These are phyloP conservation scores for Fusarium tupiense DNA, from an alignment of 2,329 filamentous ascomycete species.

Conservation along the genomic window DNA sequence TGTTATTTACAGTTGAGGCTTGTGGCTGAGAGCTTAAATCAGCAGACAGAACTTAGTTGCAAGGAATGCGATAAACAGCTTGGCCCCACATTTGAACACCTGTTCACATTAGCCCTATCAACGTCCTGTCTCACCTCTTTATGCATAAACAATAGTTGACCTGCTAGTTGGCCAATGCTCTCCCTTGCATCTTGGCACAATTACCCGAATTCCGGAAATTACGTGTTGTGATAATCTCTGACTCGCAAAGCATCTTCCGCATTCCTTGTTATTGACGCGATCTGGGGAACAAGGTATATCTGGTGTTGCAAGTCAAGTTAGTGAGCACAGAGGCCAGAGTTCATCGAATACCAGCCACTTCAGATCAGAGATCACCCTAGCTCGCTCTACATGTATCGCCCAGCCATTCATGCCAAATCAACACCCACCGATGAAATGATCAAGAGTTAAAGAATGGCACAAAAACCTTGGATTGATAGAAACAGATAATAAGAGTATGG, in stretches of 20 bases:
- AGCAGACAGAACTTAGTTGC: too few species aligned
- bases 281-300: not conserved
- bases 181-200: not conserved
- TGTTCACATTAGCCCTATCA: not conserved
- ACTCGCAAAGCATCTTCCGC: not conserved
- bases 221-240: not conserved
- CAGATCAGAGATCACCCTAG: not conserved
- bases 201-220: not conserved
- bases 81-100: not conserved
- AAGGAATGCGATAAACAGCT: not conserved
- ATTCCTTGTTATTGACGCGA: not conserved
- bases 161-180: not conserved
- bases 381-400: not conserved
- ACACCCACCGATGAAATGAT: fast-evolving
- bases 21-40: too few species aligned
- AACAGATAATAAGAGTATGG: not conserved
- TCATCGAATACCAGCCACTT: not conserved
- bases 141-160: not conserved
- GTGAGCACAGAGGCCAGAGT: fast-evolving
- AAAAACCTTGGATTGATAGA: fast-evolving
- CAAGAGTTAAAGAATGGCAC: fast-evolving
- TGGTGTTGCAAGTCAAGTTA: not conserved
- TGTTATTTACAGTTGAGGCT: too few species aligned
- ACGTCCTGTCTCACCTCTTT: not conserved
- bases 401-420: too few species aligned